Conservation (phyloP, 495 filamentous ascomycete species). For the Daldinia concentrica region DNA sequence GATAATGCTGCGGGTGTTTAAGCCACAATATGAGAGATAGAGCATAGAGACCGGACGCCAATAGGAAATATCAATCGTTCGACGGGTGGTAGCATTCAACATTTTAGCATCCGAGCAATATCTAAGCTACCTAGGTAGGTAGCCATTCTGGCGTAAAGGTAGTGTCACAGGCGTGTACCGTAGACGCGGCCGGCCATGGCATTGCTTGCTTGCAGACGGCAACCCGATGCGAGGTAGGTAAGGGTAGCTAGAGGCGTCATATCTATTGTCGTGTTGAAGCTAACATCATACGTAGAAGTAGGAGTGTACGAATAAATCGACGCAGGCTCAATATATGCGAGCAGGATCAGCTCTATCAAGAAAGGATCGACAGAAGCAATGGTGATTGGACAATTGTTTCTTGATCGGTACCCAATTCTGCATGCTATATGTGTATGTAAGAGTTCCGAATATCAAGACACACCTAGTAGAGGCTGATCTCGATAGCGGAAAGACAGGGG, state of each 20-base stretch:
- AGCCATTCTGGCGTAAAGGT: not conserved
- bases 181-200: slow-evolving; percentile 17
- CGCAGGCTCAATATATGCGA: slow-evolving; percentile 22
- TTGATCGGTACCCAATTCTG: slow-evolving; percentile 4
- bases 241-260: slow-evolving; percentile 1
- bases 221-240: slow-evolving; percentile 24
- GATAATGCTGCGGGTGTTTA: slow-evolving; percentile 20
- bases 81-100: slow-evolving; percentile 19
- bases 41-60: slow-evolving; percentile 23
- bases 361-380: slow-evolving; percentile 32
- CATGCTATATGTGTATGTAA: not conserved
- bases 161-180: slow-evolving; percentile 16
- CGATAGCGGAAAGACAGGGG: slow-evolving; percentile 18
- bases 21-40: slow-evolving; percentile 19
- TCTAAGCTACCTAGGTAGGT: too few species aligned
- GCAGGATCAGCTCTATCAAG: slow-evolving; percentile 18
- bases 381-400: slow-evolving; percentile 23
- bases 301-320: slow-evolving; percentile 12
- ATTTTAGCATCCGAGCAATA: not conserved
- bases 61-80: slow-evolving; percentile 7
- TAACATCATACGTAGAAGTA: not conserved
- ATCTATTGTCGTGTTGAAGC: not conserved
- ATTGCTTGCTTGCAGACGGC: slow-evolving; percentile 10
- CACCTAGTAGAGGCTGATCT: slow-evolving; percentile 23
- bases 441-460: slow-evolving; percentile 24